Evolutionary conservation across 2,329 filamentous ascomycete genomes (phyloP).

Genomic region (Drechslerella coelobrocha): DNA sequence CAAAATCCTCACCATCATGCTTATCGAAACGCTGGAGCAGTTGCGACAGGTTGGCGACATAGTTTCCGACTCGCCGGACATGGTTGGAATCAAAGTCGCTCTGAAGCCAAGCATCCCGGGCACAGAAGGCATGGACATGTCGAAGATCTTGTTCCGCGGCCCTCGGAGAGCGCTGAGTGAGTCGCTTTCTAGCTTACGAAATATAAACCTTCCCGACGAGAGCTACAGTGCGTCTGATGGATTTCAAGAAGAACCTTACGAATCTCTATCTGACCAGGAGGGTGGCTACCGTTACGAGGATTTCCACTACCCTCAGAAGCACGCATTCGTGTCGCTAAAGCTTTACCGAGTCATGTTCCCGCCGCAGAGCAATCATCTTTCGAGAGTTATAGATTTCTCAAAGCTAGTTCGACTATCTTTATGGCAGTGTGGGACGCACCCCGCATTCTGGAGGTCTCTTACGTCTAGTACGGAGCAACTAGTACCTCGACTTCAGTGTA

Average conservation of each 20-base stretch:
- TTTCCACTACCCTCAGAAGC: slow-evolving; percentile 50
- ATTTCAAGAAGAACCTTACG: slow-evolving; percentile 48
- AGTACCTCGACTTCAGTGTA: slow-evolving; percentile 44
- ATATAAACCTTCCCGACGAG: slow-evolving; percentile 48
- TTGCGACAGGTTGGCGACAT: slow-evolving; percentile 48
- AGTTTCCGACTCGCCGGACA: slow-evolving; percentile 49
- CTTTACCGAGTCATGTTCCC: slow-evolving; percentile 51
- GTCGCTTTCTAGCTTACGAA: slow-evolving; percentile 42
- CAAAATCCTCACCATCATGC: slow-evolving; percentile 49
- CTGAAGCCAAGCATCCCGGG: slow-evolving; percentile 49
- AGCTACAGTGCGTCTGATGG: slow-evolving; percentile 49
- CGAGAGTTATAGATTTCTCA: slow-evolving; percentile 46
- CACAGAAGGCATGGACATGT: slow-evolving; percentile 50
- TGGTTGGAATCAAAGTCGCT: slow-evolving; percentile 50
- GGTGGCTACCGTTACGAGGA: slow-evolving; percentile 45
- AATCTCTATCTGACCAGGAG: slow-evolving; percentile 45
- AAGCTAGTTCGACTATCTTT: slow-evolving; percentile 45
- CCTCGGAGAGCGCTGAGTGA: slow-evolving; percentile 40
- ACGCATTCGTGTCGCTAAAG: slow-evolving; percentile 48
- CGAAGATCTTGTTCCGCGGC: slow-evolving; percentile 48
- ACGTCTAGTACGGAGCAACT: slow-evolving; percentile 46
- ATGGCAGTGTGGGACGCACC: slow-evolving; percentile 49
- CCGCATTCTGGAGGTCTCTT: slow-evolving; percentile 47
- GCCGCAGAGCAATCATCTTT: slow-evolving; percentile 48
- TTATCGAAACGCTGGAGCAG: slow-evolving; percentile 49